A percentile compares a stretch with the other conserved stretches of the same genome.
Evolutionary conservation across 2,329 filamentous ascomycete genomes (phyloP).

Genomic region (Stemphylium beticola): DNA sequence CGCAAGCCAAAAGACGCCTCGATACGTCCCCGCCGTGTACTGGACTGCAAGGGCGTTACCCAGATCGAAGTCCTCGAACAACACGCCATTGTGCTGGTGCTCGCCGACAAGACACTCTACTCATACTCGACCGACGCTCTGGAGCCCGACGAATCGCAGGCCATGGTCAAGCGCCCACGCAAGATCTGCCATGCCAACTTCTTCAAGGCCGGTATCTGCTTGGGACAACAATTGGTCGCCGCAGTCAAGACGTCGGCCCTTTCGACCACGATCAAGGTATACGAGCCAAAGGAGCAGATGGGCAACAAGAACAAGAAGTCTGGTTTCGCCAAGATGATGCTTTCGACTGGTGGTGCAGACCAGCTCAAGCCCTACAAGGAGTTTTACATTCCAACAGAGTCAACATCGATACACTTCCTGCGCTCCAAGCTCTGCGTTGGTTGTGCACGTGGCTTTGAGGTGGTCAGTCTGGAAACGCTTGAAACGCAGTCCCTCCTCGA

Average conservation of each 20-base stretch:
- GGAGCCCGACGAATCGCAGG: slow-evolving; percentile 76
- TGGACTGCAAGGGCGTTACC: slow-evolving; percentile 86
- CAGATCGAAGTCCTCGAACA: slow-evolving; percentile 97
- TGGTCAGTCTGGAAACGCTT: slow-evolving; percentile 94
- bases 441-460: slow-evolving; percentile 93
- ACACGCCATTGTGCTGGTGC: slow-evolving; percentile 86
- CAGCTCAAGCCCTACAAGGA: slow-evolving; percentile 85
- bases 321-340: slow-evolving; percentile 96
- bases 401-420: slow-evolving; percentile 97
- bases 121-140: slow-evolving; percentile 89
- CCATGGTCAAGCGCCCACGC: slow-evolving; percentile 82
- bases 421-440: slow-evolving; percentile 96
- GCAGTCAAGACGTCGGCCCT: slow-evolving; percentile 93
- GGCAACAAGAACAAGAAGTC: slow-evolving; percentile 95
- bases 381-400: slow-evolving; percentile 98
- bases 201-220: slow-evolving; percentile 95
- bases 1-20: slow-evolving; percentile 82
- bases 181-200: slow-evolving; percentile 99
- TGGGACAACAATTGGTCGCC: slow-evolving; percentile 92
- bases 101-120: slow-evolving; percentile 90
- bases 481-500: slow-evolving; percentile 97
- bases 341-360: slow-evolving; percentile 83
- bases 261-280: slow-evolving; percentile 98
- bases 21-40: slow-evolving; percentile 76
- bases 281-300: slow-evolving; percentile 94